Evolutionary conservation across 257 asterid species (phyloP).

Genomic region (Rauvolfia tetraphylla): DNA sequence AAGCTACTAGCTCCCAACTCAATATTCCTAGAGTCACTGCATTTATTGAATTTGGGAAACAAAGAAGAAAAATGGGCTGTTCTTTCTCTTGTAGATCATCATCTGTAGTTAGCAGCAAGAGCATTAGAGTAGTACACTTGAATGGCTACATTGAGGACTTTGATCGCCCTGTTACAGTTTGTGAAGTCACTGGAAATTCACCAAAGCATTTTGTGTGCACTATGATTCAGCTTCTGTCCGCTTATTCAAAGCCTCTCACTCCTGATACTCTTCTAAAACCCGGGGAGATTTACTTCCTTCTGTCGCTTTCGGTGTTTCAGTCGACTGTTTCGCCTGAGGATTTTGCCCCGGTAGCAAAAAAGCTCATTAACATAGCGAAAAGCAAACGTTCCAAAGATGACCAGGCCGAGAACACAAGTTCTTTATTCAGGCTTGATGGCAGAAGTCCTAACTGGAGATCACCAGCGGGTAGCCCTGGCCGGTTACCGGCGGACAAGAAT

Average conservation of each 20-base stretch:
- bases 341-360: slow-evolving; percentile 42
- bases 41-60: not conserved
- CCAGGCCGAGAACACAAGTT: not conserved
- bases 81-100: slow-evolving; percentile 26
- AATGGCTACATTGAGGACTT: slow-evolving; percentile 45
- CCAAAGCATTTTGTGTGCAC: slow-evolving; percentile 41
- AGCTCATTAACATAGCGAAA: slow-evolving; percentile 36
- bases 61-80: slow-evolving; percentile 29
- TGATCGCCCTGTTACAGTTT: slow-evolving; percentile 38
- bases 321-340: slow-evolving; percentile 46
- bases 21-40: too few species aligned
- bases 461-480: slow-evolving; percentile 17
- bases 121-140: slow-evolving; percentile 37
- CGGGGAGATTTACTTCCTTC: slow-evolving; percentile 44
- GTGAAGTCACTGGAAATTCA: slow-evolving; percentile 37
- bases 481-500: slow-evolving; percentile 7
- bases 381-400: slow-evolving; percentile 10
- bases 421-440: not conserved
- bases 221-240: slow-evolving; percentile 40
- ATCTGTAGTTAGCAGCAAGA: slow-evolving; percentile 12
- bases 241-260: slow-evolving; percentile 36
- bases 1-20: too few species aligned
- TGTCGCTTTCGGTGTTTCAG: slow-evolving; percentile 43
- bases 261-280: slow-evolving; percentile 31
- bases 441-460: slow-evolving; percentile 14